Evolutionary conservation across 768 basidiomycete species (phyloP).

Genomic region (Termitomyces sp.): DNA sequence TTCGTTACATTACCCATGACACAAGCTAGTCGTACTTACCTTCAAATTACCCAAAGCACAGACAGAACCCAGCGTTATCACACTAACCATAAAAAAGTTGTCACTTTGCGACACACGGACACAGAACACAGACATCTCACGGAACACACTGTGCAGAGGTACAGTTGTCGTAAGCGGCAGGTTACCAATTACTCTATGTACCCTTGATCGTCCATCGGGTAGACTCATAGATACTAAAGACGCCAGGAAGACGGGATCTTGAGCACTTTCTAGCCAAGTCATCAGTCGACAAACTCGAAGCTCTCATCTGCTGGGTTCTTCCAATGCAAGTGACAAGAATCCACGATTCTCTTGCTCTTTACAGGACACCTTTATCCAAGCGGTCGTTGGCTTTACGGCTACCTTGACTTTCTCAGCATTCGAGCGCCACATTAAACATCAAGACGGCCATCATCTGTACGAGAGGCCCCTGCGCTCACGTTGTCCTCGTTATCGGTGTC

Average conservation of each 20-base stretch:
- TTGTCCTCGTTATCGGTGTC: neutral
- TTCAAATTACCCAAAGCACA: neutral
- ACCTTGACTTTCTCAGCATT: neutral
- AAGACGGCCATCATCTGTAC: neutral
- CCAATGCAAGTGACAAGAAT: neutral
- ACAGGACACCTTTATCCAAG: neutral
- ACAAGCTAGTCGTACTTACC: neutral
- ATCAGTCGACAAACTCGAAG: neutral
- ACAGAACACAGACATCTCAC: neutral
- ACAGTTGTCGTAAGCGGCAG: neutral
- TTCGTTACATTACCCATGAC: neutral
- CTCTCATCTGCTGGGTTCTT: neutral
- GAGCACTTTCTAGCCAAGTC: neutral
- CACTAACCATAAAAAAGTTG: neutral
- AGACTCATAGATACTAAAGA: too few relatives aligned
- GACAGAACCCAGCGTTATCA: neutral
- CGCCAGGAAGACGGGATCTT: too few relatives aligned
- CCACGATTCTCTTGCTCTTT: neutral
- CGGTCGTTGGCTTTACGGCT: neutral
- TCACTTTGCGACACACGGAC: neutral
- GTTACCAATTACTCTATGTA: neutral
- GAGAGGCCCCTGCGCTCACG: neutral
- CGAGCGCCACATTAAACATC: neutral
- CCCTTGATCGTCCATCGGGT: neutral
- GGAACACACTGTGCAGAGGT: neutral